Evolutionary conservation across 495 filamentous ascomycete genomes (phyloP).

Genomic region (Aspergillus conjunctus): DNA sequence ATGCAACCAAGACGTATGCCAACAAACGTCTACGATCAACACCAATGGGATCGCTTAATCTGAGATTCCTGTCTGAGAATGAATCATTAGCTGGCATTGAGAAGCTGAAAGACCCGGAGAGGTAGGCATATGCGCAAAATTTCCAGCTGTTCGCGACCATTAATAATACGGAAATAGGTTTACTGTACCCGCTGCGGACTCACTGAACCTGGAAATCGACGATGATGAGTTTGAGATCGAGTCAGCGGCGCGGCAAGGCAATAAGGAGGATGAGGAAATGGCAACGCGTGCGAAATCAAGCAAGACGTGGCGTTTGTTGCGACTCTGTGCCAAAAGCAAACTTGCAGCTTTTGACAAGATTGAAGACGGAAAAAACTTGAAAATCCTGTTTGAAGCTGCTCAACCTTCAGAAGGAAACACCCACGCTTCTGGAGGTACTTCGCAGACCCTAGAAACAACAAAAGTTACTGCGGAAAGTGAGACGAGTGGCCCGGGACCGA

Average conservation of each 20-base stretch:
- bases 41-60: constrained; percentile 69
- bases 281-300: constrained; percentile 72
- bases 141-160: background rate
- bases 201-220: constrained; percentile 62
- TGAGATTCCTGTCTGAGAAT: constrained; percentile 74
- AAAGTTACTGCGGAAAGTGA: constrained; percentile 23
- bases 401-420: constrained; percentile 34
- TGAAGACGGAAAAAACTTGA: constrained; percentile 72
- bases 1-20: constrained; percentile 63
- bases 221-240: constrained; percentile 81
- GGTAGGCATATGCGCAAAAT: constrained; percentile 39
- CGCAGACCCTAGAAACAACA: constrained; percentile 31
- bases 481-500: constrained; percentile 8
- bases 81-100: constrained; percentile 55
- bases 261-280: constrained; percentile 65
- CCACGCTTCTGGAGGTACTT: constrained; percentile 32
- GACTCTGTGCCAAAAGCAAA: constrained; percentile 71
- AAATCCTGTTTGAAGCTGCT: constrained; percentile 50
- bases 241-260: constrained; percentile 58
- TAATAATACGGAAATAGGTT: constrained; percentile 38
- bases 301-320: constrained; percentile 85
- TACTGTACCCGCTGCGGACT: constrained; percentile 55
- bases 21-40: constrained; percentile 66
- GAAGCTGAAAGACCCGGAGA: constrained; percentile 57
- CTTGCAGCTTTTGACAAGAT: constrained; percentile 82